Percentiles rank a stretch among this genome's conserved stretches.
phyloP scores from a whole-genome alignment of 2,329 filamentous ascomycete genomes.

The Pleoardoris graminearum region DNA sequence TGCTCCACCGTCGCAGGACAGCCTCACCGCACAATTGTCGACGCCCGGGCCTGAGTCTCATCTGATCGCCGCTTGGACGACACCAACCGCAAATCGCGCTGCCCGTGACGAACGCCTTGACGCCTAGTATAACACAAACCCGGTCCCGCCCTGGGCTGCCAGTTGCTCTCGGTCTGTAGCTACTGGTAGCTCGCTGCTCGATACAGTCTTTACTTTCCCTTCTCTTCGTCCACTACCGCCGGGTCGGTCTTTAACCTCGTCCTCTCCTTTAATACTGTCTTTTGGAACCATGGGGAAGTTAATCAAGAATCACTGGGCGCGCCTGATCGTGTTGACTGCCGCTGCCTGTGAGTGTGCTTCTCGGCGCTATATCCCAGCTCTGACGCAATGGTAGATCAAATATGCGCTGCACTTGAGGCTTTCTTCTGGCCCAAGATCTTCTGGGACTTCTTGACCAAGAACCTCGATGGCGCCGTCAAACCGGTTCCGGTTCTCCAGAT shows the following conservation, averaged over 20 bases:
- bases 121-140: conserved; percentile 43
- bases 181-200: conserved; percentile 45
- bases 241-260: conserved; percentile 31
- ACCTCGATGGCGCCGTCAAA: conserved; percentile 82
- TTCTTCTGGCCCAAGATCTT: conserved; percentile 99
- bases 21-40: conserved; percentile 29
- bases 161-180: conserved; percentile 36
- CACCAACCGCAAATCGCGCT: background rate
- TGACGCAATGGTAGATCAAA: conserved; percentile 67
- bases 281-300: conserved; percentile 80
- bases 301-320: conserved; percentile 99
- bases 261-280: conserved; percentile 26
- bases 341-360: conserved; percentile 64
- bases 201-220: conserved; percentile 27
- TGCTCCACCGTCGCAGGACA: conserved; percentile 29
- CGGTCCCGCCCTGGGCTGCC: conserved; percentile 22
- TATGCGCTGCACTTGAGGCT: conserved; percentile 77
- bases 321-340: conserved; percentile 87
- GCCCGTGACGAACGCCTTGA: conserved; percentile 21
- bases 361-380: background rate
- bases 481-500: conserved; percentile 88
- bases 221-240: conserved; percentile 23
- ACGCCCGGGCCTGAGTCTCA: conserved; percentile 28
- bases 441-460: conserved; percentile 94
- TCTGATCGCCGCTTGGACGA: conserved; percentile 14